Evolutionary conservation across 495 filamentous ascomycete species (phyloP).

Genomic region (Bacidia rubella): DNA sequence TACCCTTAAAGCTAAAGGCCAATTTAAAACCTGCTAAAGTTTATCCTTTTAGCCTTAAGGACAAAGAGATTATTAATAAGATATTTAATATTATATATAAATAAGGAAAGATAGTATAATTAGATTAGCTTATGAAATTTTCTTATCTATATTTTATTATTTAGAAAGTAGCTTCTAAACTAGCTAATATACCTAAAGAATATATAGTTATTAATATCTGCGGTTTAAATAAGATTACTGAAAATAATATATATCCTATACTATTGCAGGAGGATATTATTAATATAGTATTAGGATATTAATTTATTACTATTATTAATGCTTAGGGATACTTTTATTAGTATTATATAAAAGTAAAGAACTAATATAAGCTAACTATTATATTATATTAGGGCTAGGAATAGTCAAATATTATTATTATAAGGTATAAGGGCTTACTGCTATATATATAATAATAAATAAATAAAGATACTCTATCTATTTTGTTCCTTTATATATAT

Average conservation of each 20-base stretch:
- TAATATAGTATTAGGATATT: background rate
- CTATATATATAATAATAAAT: slow-evolving; percentile 1
- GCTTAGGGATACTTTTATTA: slow-evolving; percentile 2
- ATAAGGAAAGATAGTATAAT: background rate
- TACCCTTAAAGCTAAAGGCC: background rate
- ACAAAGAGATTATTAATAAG: background rate
- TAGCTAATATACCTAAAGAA: background rate
- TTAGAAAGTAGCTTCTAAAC: background rate
- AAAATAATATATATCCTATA: slow-evolving; percentile 1
- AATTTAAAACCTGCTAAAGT: background rate
- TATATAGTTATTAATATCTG: background rate
- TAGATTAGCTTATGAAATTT: background rate
- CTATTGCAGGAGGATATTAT: background rate
- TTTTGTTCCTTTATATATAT: background rate
- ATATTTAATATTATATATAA: slow-evolving; percentile 1
- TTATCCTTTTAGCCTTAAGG: background rate
- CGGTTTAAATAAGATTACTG: background rate
- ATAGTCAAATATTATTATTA: background rate
- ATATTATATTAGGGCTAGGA: background rate
- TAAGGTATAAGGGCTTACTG: background rate
- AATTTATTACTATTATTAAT: background rate
- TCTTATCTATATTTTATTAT: background rate
- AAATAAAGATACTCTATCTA: background rate
- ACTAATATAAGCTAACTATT: slow-evolving; percentile 6
- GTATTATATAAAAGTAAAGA: background rate